Percentiles rank a stretch among this genome's conserved stretches.
Conservation (phyloP, 208 protist genomes). For the Wallacemonas sp. region DNA sequence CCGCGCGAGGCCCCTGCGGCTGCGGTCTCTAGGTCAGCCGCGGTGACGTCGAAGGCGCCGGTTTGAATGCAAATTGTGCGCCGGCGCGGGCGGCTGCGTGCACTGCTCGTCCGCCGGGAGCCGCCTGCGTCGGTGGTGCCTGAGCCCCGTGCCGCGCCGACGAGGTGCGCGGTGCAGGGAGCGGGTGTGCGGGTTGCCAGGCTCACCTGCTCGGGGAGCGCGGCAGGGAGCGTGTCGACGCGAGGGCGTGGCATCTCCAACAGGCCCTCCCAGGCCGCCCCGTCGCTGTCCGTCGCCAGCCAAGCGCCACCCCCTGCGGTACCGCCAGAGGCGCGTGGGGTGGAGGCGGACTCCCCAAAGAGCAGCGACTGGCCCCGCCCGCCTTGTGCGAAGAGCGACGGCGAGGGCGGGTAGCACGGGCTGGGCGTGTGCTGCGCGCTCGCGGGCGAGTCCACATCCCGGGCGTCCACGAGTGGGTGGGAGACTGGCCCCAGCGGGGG, state of each 20-base stretch:
- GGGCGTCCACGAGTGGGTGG: not conserved
- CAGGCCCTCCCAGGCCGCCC: constrained; percentile 8
- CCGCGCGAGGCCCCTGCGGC: too few relatives aligned
- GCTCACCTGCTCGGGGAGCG: not conserved
- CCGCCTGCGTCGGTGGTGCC: not conserved
- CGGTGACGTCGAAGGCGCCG: constrained; percentile 24
- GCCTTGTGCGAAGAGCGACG: not conserved
- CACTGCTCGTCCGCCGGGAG: not conserved
- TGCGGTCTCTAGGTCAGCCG: constrained; percentile 19
- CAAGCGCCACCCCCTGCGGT: too few relatives aligned
- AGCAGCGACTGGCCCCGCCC: constrained; percentile 4
- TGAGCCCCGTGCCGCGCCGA: not conserved
- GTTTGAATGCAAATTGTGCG: constrained; percentile 10
- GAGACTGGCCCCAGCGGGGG: not conserved
- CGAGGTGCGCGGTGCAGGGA: constrained; percentile 1
- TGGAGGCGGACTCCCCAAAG: not conserved
- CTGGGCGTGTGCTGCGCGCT: too few relatives aligned
- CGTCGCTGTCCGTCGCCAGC: constrained; percentile 5
- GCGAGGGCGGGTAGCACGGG: too few relatives aligned
- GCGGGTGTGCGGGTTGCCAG: not conserved
- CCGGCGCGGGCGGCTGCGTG: not conserved
- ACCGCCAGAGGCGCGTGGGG: too few relatives aligned
- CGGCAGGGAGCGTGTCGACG: not conserved
- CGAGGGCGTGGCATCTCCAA: not conserved
- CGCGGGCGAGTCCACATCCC: too few relatives aligned